Conservation (phyloP, 495 filamentous ascomycete species). For the Darksidea phi region DNA sequence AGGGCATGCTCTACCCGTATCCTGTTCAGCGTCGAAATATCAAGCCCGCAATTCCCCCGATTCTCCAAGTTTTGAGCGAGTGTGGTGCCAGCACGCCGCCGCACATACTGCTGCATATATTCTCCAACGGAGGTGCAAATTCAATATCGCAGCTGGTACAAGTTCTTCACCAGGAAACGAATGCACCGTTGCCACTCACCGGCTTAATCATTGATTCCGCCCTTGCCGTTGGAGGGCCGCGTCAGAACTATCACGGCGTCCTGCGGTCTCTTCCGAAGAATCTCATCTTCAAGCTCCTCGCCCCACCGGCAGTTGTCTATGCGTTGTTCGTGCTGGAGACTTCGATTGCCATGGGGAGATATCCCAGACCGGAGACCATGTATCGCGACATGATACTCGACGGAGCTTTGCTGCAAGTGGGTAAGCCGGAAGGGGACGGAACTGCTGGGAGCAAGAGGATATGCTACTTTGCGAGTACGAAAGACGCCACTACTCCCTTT, state of each 20-base stretch:
- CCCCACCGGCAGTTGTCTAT: not conserved
- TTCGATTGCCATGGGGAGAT: not conserved
- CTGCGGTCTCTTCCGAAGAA: not conserved
- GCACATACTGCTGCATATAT: constrained; percentile 6
- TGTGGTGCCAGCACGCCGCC: not conserved
- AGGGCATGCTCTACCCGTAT: not conserved
- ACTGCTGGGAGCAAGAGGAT: not conserved
- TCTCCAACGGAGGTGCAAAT: constrained; percentile 14
- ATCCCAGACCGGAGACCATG: not conserved
- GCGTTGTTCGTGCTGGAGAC: not conserved
- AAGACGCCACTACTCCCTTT: not conserved
- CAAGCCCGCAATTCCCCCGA: not conserved
- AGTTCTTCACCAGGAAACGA: not conserved
- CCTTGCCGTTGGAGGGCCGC: not conserved
- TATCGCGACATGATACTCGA: not conserved
- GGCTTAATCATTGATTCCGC: constrained; percentile 12
- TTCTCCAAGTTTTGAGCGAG: not conserved
- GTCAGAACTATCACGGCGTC: constrained; percentile 1
- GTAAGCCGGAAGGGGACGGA: no score
- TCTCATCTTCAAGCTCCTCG: not conserved
- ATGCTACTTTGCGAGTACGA: not conserved
- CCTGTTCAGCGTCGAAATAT: not conserved
- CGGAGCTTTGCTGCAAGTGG: not conserved
- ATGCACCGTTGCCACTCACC: not conserved
- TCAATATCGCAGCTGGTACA: constrained; percentile 7